Base-by-base conservation (phyloP, 2,329 filamentous ascomycete species). In the Cladosporium sp. region DNA sequence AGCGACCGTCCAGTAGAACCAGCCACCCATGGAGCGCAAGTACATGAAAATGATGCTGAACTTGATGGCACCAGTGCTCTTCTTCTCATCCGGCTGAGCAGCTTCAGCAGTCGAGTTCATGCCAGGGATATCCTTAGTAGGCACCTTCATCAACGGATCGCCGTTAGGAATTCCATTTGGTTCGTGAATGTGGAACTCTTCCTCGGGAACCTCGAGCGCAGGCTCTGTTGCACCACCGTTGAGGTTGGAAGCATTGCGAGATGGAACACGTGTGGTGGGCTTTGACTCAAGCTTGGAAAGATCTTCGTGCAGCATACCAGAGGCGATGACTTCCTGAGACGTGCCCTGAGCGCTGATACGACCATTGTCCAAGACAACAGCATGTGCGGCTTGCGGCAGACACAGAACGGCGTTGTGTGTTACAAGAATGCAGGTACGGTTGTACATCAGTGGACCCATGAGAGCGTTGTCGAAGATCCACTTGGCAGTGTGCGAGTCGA, bases 391-490 rank as follows among this genome's bases (percentile, higher is more conserved):
- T 37, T 86, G 81, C 5, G 92, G 91, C 7, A 92, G 85, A 65
- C 91, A 94, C 17, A 99, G 83, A n/a, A 89, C 84, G 28, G 94
- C 84, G 69, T 97, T 99, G 78, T 99, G 94, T 0, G 94, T 97
- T 37, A 99, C 93, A 43, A 99, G 81, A 56, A 99, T 90, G 73
- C 94, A 97, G 28, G 94, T 97, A 42, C 94, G 86, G 69, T 87
- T 82, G 59, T 83, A 78, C 94, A 99, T 97, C 54, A 99, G 76
- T 5, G 90, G 89, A 2, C 94, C 94, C 66, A 87, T 87, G 63
- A 99, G 87, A 60, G 92, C 96, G 74, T 96, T 89, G 71, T 88
- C 89, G 76, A 97, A 97, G 65, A 99, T 97, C 88, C 95, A 97
- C 73, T 97, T 95, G 2, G 92, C 92, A 0, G 94, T 97, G 68